These are phyloP conservation scores for Pseudocercospora crystallina DNA, from an alignment of 2,329 filamentous ascomycete genomes.

Conservation along the genomic window DNA sequence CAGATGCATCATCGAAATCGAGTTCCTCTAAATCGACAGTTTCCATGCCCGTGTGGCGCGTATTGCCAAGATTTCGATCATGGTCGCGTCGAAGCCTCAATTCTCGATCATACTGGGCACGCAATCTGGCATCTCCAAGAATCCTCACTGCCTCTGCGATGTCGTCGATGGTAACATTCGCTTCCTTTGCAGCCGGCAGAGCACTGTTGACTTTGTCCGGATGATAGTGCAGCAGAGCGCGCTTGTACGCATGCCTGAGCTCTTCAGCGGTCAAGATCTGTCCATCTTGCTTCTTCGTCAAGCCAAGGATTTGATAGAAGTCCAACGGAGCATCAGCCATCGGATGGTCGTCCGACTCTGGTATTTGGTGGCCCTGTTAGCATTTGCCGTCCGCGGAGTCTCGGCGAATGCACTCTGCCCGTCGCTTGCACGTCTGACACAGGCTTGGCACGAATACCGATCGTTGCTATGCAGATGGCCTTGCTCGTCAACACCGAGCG, in stretches of 20 bases:
- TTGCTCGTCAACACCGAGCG: background rate
- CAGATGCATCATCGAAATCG: constrained; percentile 38
- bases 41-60: constrained; percentile 51
- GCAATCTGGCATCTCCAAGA: constrained; percentile 46
- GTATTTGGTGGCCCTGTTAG: too few species aligned
- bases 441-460: background rate
- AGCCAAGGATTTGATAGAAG: constrained; percentile 33
- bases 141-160: constrained; percentile 60
- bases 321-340: constrained; percentile 8
- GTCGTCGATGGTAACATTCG: constrained; percentile 52
- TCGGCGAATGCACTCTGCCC: background rate
- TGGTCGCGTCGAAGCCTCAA: constrained; percentile 29
- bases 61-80: constrained; percentile 4
- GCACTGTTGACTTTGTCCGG: constrained; percentile 52
- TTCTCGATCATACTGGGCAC: constrained; percentile 51
- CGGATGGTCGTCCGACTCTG: too few species aligned
- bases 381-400: background rate
- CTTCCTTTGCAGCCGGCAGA: constrained; percentile 17
- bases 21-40: constrained; percentile 59
- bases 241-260: constrained; percentile 57
- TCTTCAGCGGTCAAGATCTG: constrained; percentile 32
- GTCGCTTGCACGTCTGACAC: background rate
- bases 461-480: too few species aligned
- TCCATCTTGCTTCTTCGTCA: constrained; percentile 23
- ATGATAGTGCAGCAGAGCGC: constrained; percentile 57